Evolutionary conservation across 148 eudicot species (phyloP), one percentile per base, ranked within the genome.

Genomic region (Fagopyrum tataricum): DNA sequence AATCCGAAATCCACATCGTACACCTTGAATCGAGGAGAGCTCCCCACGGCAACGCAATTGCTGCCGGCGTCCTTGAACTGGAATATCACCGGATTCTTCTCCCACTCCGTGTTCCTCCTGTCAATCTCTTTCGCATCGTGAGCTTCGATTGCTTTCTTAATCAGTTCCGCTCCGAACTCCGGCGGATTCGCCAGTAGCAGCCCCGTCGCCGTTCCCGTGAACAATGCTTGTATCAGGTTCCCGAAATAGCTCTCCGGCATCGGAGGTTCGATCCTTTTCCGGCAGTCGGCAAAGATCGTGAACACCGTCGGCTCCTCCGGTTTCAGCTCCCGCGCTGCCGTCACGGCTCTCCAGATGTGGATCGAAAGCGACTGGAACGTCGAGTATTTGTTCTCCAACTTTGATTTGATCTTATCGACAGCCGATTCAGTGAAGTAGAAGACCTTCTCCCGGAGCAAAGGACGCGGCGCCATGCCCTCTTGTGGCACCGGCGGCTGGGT

Each of bases 171-270:
- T 24, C 82, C 87, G 41, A 91, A 91, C 71, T 86, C 86, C 11
- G 86, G 84, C 39, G 91, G 92, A 49, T 87, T 71, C 20, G 86
- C 86, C 43, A 72, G 61, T 75, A 91, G 42, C 37, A 90, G 67
- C 40, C 96, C 98, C 20, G 98, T 89, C 0, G 92, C 92, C 0
- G 93, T 90, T 4, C 85, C 99, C 0, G 99, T 90, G 85, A 95
- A 95, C 18, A 95, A 77, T 0, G 97, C 97, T 80, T 95, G 99
- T 59, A 95, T 95, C 8, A 95, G 81, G 87, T 95, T 95, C 15
- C 99, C 99, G 78, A 95, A 95, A 85, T 88, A 95, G 73, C 72
- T 78, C 3, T 91, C 96, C 18, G 97, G 99, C 99, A 95, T 88
- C 0, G 96, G 96, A 7, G 99, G 98, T 56, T 86, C 91, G 46